Evolutionary conservation across 768 basidiomycete genomes (phyloP).

Genomic region (Mycena galericulata): DNA sequence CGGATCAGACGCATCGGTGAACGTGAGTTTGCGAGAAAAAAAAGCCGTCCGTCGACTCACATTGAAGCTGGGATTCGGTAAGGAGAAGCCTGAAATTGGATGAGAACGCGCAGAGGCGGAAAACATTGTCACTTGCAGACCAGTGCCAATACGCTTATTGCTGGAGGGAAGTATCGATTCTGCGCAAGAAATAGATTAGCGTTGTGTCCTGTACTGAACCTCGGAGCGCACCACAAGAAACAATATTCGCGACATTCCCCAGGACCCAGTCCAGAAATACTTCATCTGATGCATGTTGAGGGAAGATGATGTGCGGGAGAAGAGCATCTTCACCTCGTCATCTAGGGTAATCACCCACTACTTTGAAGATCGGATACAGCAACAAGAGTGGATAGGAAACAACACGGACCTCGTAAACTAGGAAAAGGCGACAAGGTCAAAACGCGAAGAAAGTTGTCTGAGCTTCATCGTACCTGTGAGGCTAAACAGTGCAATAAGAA

Average conservation of each 20-base stretch:
- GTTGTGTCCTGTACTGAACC: neutral
- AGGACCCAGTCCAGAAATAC: slow-evolving; percentile 55
- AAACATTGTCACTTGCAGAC: slow-evolving; percentile 8
- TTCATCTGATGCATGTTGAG: slow-evolving; percentile 42
- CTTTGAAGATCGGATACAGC: neutral
- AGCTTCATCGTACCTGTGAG: slow-evolving; percentile 22
- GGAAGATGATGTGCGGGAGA: neutral
- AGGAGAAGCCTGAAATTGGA: slow-evolving; percentile 37
- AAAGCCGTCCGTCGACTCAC: slow-evolving; percentile 32
- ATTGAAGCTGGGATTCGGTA: slow-evolving; percentile 39
- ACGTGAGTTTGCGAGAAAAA: neutral
- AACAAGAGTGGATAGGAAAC: neutral
- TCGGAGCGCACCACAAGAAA: slow-evolving; percentile 50
- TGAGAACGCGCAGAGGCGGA: slow-evolving; percentile 34
- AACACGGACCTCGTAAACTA: slow-evolving; percentile 35
- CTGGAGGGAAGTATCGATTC: slow-evolving; percentile 49
- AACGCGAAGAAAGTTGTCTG: neutral
- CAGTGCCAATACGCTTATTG: slow-evolving; percentile 35
- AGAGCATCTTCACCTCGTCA: slow-evolving; percentile 50
- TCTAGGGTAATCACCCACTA: slow-evolving; percentile 49
- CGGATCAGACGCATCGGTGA: slow-evolving; percentile 5
- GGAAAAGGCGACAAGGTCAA: neutral
- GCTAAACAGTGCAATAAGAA: slow-evolving; percentile 31
- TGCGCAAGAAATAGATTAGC: slow-evolving; percentile 19
- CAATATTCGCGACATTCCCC: slow-evolving; percentile 49